Evolutionary conservation across 2,329 filamentous ascomycete genomes (phyloP), one percentile per base, ranked within the genome.

Genomic region (Botrytis porri): DNA sequence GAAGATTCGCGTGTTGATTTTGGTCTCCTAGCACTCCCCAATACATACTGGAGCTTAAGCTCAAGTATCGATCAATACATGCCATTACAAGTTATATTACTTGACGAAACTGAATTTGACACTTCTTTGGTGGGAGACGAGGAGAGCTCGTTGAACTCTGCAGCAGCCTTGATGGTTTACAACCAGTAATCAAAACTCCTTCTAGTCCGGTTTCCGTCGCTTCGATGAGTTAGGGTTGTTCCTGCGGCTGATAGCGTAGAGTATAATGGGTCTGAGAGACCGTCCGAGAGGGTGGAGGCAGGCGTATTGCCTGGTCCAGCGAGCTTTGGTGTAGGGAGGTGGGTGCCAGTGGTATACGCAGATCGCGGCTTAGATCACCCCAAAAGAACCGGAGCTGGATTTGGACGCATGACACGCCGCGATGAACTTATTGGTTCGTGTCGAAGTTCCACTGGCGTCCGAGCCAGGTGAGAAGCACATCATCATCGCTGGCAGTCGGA

Each of bases 1-100:
- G 78, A 84, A 84, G 83, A 83, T 84, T 80, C 78, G 76, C 77
- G 79, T 79, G 69, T n/a, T 12, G 2, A 5, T n/a, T n/a, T 14
- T n/a, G 5, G 48, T 54, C 48, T 54, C 12, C 18, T 18, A 32
- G 18, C n/a, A 32, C 10, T 16, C 9, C 37, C 35, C 25, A 62
- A 9, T 14, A 6, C 25, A 43, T 63, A 29, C 16, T 29, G 32
- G 39, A 63, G n/a, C n/a, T 63, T 3, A 41, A 43, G 18, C n/a
- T 63, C 39, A 43, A 35, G 29, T 60, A n/a, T 43, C 5, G 2
- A 43, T 22, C 61, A 3, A 43, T 16, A 43, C 8, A 3, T n/a
- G n/a, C 39, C 39, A 43, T 63, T 32, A 20, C 39, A 63, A 43
- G 61, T 43, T 29, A 43, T 29, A 43, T 43, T 22, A 32, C 8